Conservation (phyloP, 371 early-diverging fungal species). For the Apophysomyces elegans region DNA sequence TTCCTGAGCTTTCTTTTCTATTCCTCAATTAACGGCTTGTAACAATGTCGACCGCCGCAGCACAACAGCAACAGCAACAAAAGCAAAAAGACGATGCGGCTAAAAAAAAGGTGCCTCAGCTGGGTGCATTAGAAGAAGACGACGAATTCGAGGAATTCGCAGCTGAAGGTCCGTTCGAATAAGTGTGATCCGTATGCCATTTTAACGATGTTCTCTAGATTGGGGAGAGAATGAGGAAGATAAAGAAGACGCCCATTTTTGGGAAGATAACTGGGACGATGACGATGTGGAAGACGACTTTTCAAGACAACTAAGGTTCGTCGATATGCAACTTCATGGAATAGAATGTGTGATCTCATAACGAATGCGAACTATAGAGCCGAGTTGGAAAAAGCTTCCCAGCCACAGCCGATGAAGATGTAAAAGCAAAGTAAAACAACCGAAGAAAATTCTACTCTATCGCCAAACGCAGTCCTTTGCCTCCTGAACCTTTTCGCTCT, state of each 20-base stretch:
- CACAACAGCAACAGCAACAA: slow-evolving; percentile 36
- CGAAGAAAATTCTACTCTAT: too few relatives aligned
- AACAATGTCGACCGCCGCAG: slow-evolving; percentile 15
- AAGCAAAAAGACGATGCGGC: slow-evolving; percentile 33
- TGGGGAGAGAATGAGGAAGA: slow-evolving; percentile 86
- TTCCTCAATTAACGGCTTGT: not conserved
- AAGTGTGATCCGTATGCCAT: not conserved
- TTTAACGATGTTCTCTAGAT: slow-evolving; percentile 50
- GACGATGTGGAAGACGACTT: slow-evolving; percentile 92
- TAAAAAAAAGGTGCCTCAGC: slow-evolving; percentile 51
- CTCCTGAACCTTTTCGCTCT: too few relatives aligned
- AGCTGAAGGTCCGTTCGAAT: slow-evolving; percentile 71
- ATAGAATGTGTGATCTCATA: too few relatives aligned
- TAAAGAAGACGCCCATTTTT: slow-evolving; percentile 72
- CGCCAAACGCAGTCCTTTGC: too few relatives aligned
- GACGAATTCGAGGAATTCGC: slow-evolving; percentile 94
- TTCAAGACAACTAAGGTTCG: slow-evolving; percentile 79
- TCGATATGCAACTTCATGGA: too few relatives aligned
- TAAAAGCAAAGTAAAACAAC: not conserved
- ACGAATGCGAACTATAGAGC: not conserved
- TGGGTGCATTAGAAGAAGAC: slow-evolving; percentile 84
- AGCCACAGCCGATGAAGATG: slow-evolving; percentile 9
- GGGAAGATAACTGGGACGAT: slow-evolving; percentile 95
- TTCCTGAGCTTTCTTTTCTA: too few relatives aligned
- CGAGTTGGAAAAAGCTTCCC: slow-evolving; percentile 2